A percentile compares a stretch with the other conserved stretches of the same genome.
Evolutionary conservation across 352 stramenopile genomes (phyloP).

Genomic region (Globisporangium apiculatum): DNA sequence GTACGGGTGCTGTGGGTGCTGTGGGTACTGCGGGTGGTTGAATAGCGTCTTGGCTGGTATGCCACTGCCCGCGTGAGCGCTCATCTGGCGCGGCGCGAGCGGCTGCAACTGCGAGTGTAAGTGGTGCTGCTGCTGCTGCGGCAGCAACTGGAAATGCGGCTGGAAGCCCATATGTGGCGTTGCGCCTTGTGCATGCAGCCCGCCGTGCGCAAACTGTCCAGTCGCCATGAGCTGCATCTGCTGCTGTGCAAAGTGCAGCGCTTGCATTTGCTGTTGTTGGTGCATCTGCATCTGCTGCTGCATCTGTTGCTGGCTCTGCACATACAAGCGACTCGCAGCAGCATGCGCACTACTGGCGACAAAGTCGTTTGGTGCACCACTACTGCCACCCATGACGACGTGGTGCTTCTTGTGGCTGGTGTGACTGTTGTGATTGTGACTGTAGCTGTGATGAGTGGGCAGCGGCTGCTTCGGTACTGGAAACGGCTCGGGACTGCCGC

Average conservation of each 20-base stretch:
- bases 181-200: slow-evolving; percentile 1
- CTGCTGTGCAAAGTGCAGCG: slow-evolving; percentile 12
- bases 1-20: background rate
- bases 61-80: background rate
- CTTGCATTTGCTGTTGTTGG: slow-evolving; percentile 12
- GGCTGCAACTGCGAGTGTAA: background rate
- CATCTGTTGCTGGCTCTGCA: slow-evolving; percentile 12
- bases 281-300: slow-evolving; percentile 11
- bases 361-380: background rate
- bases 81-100: slow-evolving; percentile 3
- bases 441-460: slow-evolving; percentile 4
- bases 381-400: slow-evolving; percentile 11
- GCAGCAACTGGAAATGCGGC: slow-evolving; percentile 9
- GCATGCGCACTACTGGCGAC: background rate
- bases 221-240: slow-evolving; percentile 7
- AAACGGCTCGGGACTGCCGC: slow-evolving; percentile 63
- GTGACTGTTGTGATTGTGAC: background rate
- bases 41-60: background rate
- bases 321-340: slow-evolving; percentile 5
- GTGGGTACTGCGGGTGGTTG: background rate
- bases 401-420: slow-evolving; percentile 18
- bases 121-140: slow-evolving; percentile 10
- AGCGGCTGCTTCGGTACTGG: slow-evolving; percentile 45
- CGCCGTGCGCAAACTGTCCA: slow-evolving; percentile 1
- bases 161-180: background rate